phyloP scores from a whole-genome alignment of 257 asterid genomes.

The Solanum habrochaites region DNA sequence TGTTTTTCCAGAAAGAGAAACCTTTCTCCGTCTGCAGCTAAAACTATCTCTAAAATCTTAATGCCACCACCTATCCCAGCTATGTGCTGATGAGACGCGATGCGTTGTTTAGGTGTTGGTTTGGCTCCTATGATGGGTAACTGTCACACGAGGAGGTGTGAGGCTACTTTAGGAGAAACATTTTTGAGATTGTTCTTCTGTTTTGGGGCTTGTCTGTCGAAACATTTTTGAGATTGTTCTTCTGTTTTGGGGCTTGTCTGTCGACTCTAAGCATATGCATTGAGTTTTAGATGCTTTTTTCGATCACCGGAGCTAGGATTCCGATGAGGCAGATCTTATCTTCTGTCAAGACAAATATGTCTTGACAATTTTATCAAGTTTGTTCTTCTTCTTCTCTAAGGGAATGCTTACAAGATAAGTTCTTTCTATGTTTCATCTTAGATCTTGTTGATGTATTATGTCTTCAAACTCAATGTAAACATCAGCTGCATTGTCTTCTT shows the following conservation, averaged over 20 bases:
- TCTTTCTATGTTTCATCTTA: not conserved
- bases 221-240: not conserved
- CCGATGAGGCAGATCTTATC: not conserved
- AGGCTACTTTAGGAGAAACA: not conserved
- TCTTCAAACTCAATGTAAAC: conserved; percentile 64
- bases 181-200: not conserved
- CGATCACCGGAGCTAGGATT: not conserved
- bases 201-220: not conserved
- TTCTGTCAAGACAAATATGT: not conserved
- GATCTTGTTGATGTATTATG: conserved; percentile 50
- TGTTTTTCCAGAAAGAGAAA: not conserved
- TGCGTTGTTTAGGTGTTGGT: not conserved
- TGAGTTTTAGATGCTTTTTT: not conserved
- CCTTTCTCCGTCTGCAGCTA: not conserved
- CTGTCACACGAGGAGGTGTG: not conserved
- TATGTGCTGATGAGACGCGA: not conserved
- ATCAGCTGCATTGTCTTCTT: conserved; percentile 49
- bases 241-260: not conserved
- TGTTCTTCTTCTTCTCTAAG: not conserved
- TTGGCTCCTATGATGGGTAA: not conserved
- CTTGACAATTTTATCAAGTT: not conserved
- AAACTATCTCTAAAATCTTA: not conserved
- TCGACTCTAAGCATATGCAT: not conserved
- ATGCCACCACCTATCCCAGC: not conserved
- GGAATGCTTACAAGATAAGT: not conserved